Percentiles rank a stretch among this genome's conserved stretches.
Conservation (phyloP, 108 stramenopile genomes). For the Bacterosira constricta region DNA sequence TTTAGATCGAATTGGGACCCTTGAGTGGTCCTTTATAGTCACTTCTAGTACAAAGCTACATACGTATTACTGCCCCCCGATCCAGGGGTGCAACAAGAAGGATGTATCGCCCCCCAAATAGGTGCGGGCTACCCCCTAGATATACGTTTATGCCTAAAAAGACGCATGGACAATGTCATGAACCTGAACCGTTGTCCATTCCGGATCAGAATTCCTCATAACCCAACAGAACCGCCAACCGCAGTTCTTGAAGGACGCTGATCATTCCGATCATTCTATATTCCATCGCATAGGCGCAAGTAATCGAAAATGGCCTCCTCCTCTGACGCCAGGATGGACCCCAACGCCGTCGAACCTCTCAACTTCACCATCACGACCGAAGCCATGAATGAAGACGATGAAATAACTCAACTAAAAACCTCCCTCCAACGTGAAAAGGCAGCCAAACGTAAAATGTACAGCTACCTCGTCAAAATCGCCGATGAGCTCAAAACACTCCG, state of each 20-base stretch:
- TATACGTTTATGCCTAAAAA: no score
- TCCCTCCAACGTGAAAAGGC: slow-evolving; percentile 63
- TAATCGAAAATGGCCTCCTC: background rate
- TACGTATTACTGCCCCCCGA: no score
- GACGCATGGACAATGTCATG: no score
- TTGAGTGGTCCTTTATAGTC: no score
- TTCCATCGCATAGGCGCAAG: background rate
- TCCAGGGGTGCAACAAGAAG: no score
- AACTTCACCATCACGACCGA: background rate
- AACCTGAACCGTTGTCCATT: no score
- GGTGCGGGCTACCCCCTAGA: no score
- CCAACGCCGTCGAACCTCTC: background rate
- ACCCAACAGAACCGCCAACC: no score
- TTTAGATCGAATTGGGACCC: no score
- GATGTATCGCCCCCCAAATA: no score
- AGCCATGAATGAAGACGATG: background rate
- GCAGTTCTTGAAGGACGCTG: background rate
- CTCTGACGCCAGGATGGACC: background rate
- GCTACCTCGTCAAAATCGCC: slow-evolving; percentile 77
- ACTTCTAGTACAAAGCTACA: no score
- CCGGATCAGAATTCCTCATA: no score
- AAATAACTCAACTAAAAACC: slow-evolving; percentile 18
- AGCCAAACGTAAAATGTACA: slow-evolving; percentile 80
- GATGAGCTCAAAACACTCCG: slow-evolving; percentile 61
- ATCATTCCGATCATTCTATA: background rate